Base-by-base conservation (phyloP, 106 monocot genomes). In the Vanilla planifolia region DNA sequence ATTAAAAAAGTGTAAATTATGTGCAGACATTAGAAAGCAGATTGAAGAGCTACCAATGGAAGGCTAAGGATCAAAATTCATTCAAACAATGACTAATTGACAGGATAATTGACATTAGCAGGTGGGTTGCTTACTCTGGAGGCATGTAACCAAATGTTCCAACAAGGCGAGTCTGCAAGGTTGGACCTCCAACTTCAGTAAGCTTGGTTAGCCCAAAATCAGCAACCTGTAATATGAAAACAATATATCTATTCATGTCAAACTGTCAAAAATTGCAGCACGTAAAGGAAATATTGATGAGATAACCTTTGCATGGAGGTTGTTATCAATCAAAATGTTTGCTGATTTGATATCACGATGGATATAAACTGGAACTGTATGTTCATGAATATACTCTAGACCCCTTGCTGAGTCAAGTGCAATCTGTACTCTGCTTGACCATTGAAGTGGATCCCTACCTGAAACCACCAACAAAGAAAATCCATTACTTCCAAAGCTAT, bases 101-200 rank as follows among this genome's bases (percentile, higher is more conserved):
- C n/a, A n/a, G n/a, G n/a, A n/a, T n/a, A n/a, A n/a, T n/a, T n/a
- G n/a, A n/a, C n/a, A n/a, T n/a, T n/a, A n/a, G n/a, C n/a, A n/a
- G n/a, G 32, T 30, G 32, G 32, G 53, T 29, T 53, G 8, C 87
- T 77, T 80, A 98, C 98, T 98, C 98, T 13, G 92, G 91, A 73
- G 98, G 79, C 82, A 98, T 92, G 75, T 98, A 98, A 67, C 98
- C 98, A 82, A 98, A 88, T 73, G 91, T 98, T 50, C 98, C 98
- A 33, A 75, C 98, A 66, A 85, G 65, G 24, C 79, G 39, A 30
- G 88, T 92, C 26, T 66, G 78, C 1, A 67, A 22, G 42, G 83
- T 77, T 25, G 67, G 25, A 69, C 62, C 77, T 64, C 88, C 91
- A 59, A 79, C 78, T 71, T 88, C 77, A 60, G 88, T 69, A 61